Conservation (phyloP, 306 rosid genomes). For the Geum urbanum region DNA sequence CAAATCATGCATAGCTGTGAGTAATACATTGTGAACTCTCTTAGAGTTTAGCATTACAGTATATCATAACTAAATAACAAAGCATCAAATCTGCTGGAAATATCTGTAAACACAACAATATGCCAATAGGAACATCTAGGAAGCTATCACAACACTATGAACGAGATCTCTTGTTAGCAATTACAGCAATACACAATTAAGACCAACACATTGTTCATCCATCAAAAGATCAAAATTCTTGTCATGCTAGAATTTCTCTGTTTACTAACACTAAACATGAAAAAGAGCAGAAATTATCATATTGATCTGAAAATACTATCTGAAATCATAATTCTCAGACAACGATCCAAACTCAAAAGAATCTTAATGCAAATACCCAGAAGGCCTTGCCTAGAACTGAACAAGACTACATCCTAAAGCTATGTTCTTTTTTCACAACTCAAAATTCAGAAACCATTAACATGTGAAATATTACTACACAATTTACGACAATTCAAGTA, state of each 20-base stretch:
- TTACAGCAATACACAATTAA: not conserved
- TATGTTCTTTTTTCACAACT: not conserved
- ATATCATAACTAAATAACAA: not conserved
- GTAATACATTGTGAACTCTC: not conserved
- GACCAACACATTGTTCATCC: not conserved
- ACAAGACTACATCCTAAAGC: not conserved
- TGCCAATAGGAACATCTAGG: not conserved
- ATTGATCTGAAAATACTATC: not conserved
- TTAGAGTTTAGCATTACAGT: not conserved
- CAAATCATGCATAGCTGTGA: not conserved
- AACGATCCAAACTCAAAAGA: not conserved
- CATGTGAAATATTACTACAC: not conserved
- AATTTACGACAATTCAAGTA: not conserved
- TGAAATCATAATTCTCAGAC: not conserved
- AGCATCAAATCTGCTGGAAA: not conserved
- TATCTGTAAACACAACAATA: not conserved
- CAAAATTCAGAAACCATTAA: constrained; percentile 16
- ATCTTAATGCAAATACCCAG: constrained; percentile 5
- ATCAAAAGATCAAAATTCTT: not conserved
- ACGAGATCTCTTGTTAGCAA: not conserved
- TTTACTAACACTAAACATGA: constrained; percentile 15
- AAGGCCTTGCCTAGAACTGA: constrained; percentile 10
- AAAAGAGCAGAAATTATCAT: constrained; percentile 4
- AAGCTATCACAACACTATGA: not conserved
- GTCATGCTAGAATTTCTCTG: not conserved